Conservation (phyloP, 805 yeast species). For the Wickerhamomyces subpelliculosus region DNA sequence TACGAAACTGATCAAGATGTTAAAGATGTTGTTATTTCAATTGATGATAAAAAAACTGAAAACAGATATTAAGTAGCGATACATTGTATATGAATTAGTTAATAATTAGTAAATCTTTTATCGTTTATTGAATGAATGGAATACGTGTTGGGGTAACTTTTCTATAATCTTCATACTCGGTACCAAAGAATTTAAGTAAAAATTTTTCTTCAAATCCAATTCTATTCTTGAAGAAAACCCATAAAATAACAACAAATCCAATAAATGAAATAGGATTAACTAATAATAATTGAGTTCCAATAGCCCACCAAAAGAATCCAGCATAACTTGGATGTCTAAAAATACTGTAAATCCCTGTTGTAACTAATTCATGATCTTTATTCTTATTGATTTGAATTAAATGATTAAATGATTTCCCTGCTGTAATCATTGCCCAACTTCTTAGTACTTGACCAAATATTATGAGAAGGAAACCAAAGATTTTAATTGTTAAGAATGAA, state of each 20-base stretch:
- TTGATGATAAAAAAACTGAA: no score
- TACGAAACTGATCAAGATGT: conserved; percentile 3
- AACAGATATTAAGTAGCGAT: no score
- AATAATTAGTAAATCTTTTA: neutral
- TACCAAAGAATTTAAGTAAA: conserved; percentile 64
- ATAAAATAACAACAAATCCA: conserved; percentile 50
- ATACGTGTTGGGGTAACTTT: conserved; percentile 47
- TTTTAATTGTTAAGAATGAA: conserved; percentile 8
- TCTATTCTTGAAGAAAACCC: conserved; percentile 62
- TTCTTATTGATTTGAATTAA: conserved; percentile 49
- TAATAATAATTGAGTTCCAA: conserved; percentile 73
- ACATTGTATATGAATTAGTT: neutral
- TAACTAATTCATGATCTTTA: conserved; percentile 59
- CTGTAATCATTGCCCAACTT: conserved; percentile 79
- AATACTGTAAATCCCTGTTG: conserved; percentile 59
- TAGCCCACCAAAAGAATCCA: conserved; percentile 91
- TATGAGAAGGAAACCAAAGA: conserved; percentile 41
- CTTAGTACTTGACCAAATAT: conserved; percentile 62
- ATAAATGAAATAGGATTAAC: conserved; percentile 55
- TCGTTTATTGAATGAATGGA: conserved; percentile 43
- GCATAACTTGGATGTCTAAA: conserved; percentile 86
- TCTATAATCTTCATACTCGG: conserved; percentile 51
- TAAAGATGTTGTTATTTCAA: neutral
- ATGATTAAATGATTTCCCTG: conserved; percentile 83
- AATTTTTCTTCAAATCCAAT: conserved; percentile 66